Evolutionary conservation across 345 rosid species (phyloP).

Genomic region (Euphorbia peplus): DNA sequence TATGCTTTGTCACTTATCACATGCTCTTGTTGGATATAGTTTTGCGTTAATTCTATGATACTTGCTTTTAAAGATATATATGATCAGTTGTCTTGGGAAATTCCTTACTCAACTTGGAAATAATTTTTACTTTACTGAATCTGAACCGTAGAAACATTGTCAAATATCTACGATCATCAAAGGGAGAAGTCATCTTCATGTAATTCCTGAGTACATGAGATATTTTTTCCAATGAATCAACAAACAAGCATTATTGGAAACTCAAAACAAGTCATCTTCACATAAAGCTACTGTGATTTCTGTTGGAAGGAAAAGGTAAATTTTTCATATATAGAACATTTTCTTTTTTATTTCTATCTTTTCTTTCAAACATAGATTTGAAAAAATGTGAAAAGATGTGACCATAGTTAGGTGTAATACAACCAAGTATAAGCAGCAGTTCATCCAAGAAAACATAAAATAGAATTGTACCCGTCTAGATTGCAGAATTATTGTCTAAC

Average conservation of each 20-base stretch:
- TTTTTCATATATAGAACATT: no score
- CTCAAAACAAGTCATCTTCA: no score
- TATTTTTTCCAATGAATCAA: slow-evolving; percentile 6
- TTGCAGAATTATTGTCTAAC: no score
- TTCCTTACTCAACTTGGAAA: slow-evolving; percentile 10
- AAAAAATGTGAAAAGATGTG: no score
- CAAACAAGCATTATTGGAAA: background rate
- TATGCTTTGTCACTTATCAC: background rate
- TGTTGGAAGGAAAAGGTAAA: no score
- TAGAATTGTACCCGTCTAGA: no score
- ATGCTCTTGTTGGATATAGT: background rate
- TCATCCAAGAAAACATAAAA: no score
- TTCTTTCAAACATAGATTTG: no score
- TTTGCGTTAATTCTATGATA: background rate
- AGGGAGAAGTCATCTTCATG: slow-evolving; percentile 92
- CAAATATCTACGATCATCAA: slow-evolving; percentile 94
- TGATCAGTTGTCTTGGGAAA: background rate
- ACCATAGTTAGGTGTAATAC: no score
- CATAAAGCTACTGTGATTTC: no score
- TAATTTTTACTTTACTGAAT: slow-evolving; percentile 51
- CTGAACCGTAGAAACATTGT: slow-evolving; percentile 97
- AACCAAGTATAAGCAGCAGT: no score
- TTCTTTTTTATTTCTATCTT: no score
- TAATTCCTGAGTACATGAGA: slow-evolving; percentile 83
- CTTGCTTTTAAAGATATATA: background rate